Conservation (phyloP, 805 yeast genomes). For the Suhomyces sp. region DNA sequence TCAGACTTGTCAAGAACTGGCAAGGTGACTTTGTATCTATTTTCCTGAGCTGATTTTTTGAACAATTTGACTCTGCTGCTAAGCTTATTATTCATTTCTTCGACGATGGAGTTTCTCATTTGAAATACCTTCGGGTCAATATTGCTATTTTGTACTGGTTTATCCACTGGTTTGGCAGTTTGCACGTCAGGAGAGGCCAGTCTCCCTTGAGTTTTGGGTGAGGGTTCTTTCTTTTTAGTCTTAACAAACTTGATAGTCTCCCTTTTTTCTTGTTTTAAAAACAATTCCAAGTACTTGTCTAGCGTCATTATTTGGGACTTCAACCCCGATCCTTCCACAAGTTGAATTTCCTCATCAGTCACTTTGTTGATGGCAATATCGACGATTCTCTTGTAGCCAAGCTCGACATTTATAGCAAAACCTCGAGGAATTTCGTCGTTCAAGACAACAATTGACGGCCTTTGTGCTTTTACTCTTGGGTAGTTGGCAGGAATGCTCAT, state of each 20-base stretch:
- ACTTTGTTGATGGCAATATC: constrained; percentile 19
- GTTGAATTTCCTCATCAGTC: constrained; percentile 20
- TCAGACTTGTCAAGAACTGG: constrained; percentile 20
- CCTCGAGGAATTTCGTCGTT: constrained; percentile 73
- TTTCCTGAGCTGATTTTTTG: constrained; percentile 16
- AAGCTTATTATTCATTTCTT: constrained; percentile 27
- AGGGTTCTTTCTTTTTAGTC: constrained; percentile 8
- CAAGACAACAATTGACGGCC: constrained; percentile 54
- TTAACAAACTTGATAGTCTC: constrained; percentile 62
- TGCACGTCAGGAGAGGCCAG: background rate
- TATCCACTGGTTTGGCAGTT: background rate
- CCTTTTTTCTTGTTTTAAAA: constrained; percentile 56
- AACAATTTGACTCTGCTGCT: constrained; percentile 13
- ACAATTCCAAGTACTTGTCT: constrained; percentile 56
- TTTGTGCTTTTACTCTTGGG: constrained; percentile 39
- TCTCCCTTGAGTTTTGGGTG: background rate
- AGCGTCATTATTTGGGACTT: constrained; percentile 53
- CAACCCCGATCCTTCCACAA: constrained; percentile 50
- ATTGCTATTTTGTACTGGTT: background rate
- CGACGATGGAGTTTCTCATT: constrained; percentile 17
- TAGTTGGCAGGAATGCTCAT: constrained; percentile 54
- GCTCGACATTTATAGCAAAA: constrained; percentile 61
- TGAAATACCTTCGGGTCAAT: background rate
- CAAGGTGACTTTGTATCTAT: constrained; percentile 29
- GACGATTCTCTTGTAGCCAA: constrained; percentile 53